Percentiles rank a stretch among this genome's conserved stretches.
These are phyloP conservation scores for Berberis vulgaris DNA, from an alignment of 164 flowering plant species.

Conservation along the genomic window DNA sequence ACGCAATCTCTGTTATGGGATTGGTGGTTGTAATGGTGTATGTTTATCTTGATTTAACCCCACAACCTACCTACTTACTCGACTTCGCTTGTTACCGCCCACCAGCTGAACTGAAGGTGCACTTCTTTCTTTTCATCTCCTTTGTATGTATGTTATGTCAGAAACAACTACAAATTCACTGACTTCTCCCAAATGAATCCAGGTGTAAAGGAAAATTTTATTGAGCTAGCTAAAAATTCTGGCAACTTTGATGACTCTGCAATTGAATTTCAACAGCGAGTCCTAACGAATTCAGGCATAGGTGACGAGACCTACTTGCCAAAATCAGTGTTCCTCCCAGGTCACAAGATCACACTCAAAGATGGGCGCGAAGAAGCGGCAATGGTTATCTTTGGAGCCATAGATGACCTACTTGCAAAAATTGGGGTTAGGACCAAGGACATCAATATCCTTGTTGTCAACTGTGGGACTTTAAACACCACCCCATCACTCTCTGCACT, in stretches of 20 bases:
- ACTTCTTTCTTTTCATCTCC: background rate
- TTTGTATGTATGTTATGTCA: background rate
- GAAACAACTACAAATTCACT: background rate
- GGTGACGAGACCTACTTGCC: slow-evolving; percentile 71
- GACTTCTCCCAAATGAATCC: background rate
- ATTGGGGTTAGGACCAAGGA: slow-evolving; percentile 35
- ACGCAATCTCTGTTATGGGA: slow-evolving; percentile 14
- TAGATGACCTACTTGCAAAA: slow-evolving; percentile 38
- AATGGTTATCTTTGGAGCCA: slow-evolving; percentile 45
- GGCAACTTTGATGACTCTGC: slow-evolving; percentile 41
- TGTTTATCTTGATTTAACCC: slow-evolving; percentile 24
- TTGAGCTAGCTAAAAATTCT: slow-evolving; percentile 45
- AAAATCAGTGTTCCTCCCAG: slow-evolving; percentile 28
- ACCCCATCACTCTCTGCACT: slow-evolving; percentile 70
- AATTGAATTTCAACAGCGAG: slow-evolving; percentile 32
- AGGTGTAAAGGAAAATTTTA: slow-evolving; percentile 44
- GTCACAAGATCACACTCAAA: slow-evolving; percentile 25
- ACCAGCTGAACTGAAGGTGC: slow-evolving; percentile 55
- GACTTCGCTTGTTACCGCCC: slow-evolving; percentile 67
- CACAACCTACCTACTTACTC: slow-evolving; percentile 41
- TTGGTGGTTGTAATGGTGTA: slow-evolving; percentile 16
- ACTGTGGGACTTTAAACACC: slow-evolving; percentile 50
- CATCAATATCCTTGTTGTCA: slow-evolving; percentile 48
- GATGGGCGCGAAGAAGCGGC: slow-evolving; percentile 65
- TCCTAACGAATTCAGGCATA: slow-evolving; percentile 46